phyloP scores from a whole-genome alignment of 1,139 yeast genomes.

The Debaryomycetaceae sp. region DNA sequence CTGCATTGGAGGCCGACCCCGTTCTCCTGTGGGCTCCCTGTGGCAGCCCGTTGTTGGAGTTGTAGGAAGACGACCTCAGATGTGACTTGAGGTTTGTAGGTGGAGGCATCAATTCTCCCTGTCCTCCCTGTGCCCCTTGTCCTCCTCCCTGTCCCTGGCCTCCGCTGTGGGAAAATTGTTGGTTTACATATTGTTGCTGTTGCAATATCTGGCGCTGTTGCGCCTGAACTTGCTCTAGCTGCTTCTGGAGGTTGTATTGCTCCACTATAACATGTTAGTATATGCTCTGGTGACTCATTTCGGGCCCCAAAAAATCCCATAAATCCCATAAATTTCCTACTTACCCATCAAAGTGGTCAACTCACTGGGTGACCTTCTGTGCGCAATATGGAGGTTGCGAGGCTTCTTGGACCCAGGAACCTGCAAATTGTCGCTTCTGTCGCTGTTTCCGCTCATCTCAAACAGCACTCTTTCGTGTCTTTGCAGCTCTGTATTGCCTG shows the following conservation, averaged over 20 bases:
- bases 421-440: constrained; percentile 13
- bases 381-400: constrained; percentile 76
- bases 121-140: constrained; percentile 13
- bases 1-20: constrained; percentile 27
- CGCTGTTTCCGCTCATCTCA: constrained; percentile 2
- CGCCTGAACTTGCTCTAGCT: constrained; percentile 84
- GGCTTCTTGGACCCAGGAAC: constrained; percentile 24
- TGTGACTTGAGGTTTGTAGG: constrained; percentile 27
- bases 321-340: too few species aligned
- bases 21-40: constrained; percentile 32
- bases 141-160: constrained; percentile 11
- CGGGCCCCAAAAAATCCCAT: too few species aligned
- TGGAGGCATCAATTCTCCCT: constrained; percentile 26
- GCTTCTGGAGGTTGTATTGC: constrained; percentile 89
- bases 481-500: too few species aligned
- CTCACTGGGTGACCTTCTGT: constrained; percentile 90
- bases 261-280: constrained; percentile 44
- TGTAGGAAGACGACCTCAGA: constrained; percentile 39
- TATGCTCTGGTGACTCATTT: too few species aligned
- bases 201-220: constrained; percentile 59
- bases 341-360: constrained; percentile 77
- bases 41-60: constrained; percentile 12
- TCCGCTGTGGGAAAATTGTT: constrained; percentile 16
- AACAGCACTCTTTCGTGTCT: background rate
- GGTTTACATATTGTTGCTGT: constrained; percentile 51